Percentiles rank a stretch among this genome's conserved stretches.
Evolutionary conservation across 306 rosid genomes (phyloP).

Genomic region (Nissolia schottii): DNA sequence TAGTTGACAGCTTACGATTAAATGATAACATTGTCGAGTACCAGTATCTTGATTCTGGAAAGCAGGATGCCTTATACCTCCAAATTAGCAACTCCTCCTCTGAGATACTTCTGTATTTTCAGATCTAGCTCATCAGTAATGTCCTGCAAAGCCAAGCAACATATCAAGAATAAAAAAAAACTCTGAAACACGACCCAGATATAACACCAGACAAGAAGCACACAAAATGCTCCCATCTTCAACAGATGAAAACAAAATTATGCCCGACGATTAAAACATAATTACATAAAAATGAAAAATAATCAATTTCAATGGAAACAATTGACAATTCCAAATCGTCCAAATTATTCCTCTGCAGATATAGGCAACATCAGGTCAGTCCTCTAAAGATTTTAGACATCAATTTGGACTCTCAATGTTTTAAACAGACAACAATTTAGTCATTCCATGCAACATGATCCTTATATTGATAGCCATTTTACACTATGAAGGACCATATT

Average conservation of each 20-base stretch:
- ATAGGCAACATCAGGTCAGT: no score
- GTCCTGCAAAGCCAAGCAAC: slow-evolving; percentile 38
- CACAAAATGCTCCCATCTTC: not conserved
- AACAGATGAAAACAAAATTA: not conserved
- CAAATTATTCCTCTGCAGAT: no score
- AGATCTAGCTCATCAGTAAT: slow-evolving; percentile 48
- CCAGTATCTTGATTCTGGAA: not conserved
- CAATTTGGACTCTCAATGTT: no score
- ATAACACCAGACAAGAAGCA: not conserved
- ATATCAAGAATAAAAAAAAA: not conserved
- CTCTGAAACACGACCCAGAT: not conserved
- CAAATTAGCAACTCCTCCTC: slow-evolving; percentile 68
- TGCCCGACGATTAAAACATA: not conserved
- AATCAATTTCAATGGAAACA: not conserved
- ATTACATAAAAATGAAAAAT: not conserved
- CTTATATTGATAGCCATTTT: no score
- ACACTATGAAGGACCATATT: no score
- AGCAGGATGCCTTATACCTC: slow-evolving; percentile 41
- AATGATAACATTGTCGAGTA: not conserved
- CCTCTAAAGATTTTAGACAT: no score
- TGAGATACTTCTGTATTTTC: slow-evolving; percentile 63
- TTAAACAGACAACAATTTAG: no score
- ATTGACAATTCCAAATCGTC: not conserved
- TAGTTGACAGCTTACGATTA: not conserved
- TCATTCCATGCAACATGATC: no score